A percentile compares a stretch with the other conserved stretches of the same genome.
Conservation (phyloP, 192 early-diverging fungal genomes). For the Backusella tarrabulga region DNA sequence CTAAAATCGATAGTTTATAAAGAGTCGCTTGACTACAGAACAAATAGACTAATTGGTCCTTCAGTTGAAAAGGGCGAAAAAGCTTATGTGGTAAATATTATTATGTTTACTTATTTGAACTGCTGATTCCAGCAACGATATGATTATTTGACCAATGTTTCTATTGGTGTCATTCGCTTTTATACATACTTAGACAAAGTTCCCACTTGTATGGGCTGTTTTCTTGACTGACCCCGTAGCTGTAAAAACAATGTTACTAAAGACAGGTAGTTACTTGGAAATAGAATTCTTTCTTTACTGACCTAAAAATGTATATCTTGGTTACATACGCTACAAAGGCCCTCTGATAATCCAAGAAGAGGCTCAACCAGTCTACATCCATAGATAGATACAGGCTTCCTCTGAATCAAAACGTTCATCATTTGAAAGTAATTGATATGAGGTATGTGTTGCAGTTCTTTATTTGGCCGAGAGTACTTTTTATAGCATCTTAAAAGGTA, state of each 20-base stretch:
- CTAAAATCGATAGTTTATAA: neutral
- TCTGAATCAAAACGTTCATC: no score
- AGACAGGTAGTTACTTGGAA: neutral
- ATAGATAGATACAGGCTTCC: no score
- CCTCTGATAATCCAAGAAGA: no score
- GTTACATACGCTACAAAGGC: no score
- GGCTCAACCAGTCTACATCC: no score
- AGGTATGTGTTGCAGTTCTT: no score
- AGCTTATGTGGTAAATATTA: slow-evolving; percentile 6
- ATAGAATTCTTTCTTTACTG: neutral
- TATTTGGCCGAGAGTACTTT: no score
- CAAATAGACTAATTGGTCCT: neutral
- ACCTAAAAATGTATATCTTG: no score
- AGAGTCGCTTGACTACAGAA: neutral
- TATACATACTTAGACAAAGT: neutral
- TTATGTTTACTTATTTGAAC: neutral
- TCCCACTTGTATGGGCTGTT: neutral
- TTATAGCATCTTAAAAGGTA: no score
- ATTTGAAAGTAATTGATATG: no score
- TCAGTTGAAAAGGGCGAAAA: neutral
- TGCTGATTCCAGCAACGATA: neutral
- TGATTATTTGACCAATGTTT: neutral
- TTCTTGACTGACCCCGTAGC: neutral
- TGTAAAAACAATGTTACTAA: neutral
- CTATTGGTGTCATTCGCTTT: neutral